These are phyloP conservation scores for Onygena corvina DNA, from an alignment of 2,329 filamentous ascomycete species.

Conservation along the genomic window DNA sequence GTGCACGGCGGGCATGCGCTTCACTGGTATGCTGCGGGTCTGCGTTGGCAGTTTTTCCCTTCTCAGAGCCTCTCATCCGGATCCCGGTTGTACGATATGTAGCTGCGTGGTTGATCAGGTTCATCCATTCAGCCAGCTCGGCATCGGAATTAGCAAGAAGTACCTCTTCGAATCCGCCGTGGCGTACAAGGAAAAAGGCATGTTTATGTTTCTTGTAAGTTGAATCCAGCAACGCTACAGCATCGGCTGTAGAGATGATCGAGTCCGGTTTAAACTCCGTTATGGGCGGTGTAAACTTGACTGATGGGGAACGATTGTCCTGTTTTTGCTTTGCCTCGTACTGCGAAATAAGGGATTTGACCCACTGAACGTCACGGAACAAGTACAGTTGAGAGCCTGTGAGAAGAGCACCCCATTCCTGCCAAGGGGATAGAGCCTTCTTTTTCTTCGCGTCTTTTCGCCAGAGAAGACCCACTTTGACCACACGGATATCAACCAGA, in stretches of 20 bases:
- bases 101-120: slow-evolving; percentile 90
- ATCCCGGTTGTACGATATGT: slow-evolving; percentile 88
- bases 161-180: slow-evolving; percentile 77
- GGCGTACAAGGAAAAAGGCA: slow-evolving; percentile 79
- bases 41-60: slow-evolving; percentile 59
- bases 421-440: slow-evolving; percentile 90
- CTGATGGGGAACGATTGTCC: slow-evolving; percentile 56
- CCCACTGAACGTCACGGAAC: slow-evolving; percentile 86
- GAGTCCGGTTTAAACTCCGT: slow-evolving; percentile 88
- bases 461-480: slow-evolving; percentile 90
- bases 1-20: slow-evolving; percentile 64
- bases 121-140: slow-evolving; percentile 94
- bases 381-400: slow-evolving; percentile 97
- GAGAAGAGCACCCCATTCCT: slow-evolving; percentile 94
- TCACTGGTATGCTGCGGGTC: slow-evolving; percentile 76
- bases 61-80: slow-evolving; percentile 61
- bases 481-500: slow-evolving; percentile 93
- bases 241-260: slow-evolving; percentile 84
- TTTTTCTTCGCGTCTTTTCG: slow-evolving; percentile 89
- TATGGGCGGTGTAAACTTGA: slow-evolving; percentile 82
- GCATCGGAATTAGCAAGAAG: slow-evolving; percentile 80
- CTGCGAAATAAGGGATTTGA: slow-evolving; percentile 81
- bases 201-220: slow-evolving; percentile 90
- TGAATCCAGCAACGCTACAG: slow-evolving; percentile 73
- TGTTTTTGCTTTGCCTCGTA: slow-evolving; percentile 70